These are phyloP conservation scores for Apophysomyces variabilis DNA, from an alignment of 371 early-diverging fungal species.

Conservation along the genomic window DNA sequence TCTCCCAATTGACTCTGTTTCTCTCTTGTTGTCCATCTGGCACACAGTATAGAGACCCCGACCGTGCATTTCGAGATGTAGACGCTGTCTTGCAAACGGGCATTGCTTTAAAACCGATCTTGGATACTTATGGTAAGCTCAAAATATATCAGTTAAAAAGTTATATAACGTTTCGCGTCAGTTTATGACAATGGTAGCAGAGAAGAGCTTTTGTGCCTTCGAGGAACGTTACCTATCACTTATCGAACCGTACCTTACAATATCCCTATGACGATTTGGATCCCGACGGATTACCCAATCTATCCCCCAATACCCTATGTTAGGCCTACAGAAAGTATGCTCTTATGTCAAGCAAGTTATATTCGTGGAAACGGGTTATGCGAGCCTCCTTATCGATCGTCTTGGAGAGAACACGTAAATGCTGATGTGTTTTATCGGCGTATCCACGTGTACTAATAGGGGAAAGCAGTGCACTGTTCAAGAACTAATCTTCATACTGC, in stretches of 20 bases:
- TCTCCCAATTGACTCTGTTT: background rate
- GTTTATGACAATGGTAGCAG: conserved; percentile 76
- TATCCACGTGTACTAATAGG: background rate
- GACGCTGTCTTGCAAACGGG: conserved; percentile 69
- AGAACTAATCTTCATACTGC: conserved; percentile 68
- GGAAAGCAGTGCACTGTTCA: conserved; percentile 62
- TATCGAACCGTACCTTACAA: conserved; percentile 84
- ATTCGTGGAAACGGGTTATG: conserved; percentile 86
- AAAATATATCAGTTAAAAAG: background rate
- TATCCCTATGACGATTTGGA: conserved; percentile 90
- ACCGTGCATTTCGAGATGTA: conserved; percentile 71
- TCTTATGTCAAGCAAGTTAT: conserved; percentile 77
- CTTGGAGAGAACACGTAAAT: conserved; percentile 57
- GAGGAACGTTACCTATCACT: conserved; percentile 88
- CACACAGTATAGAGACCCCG: conserved; percentile 66
- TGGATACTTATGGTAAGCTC: conserved; percentile 71
- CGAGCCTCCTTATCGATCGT: conserved; percentile 80
- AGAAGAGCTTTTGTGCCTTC: conserved; percentile 73
- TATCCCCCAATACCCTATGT: conserved; percentile 85
- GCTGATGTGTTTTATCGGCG: conserved; percentile 14
- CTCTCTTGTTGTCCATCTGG: background rate
- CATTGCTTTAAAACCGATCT: conserved; percentile 69
- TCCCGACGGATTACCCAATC: conserved; percentile 84
- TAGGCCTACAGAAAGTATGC: conserved; percentile 87
- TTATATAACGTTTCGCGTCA: conserved; percentile 13